Evolutionary conservation across 805 yeast species (phyloP).

Genomic region (Myxozyma sirexii): DNA sequence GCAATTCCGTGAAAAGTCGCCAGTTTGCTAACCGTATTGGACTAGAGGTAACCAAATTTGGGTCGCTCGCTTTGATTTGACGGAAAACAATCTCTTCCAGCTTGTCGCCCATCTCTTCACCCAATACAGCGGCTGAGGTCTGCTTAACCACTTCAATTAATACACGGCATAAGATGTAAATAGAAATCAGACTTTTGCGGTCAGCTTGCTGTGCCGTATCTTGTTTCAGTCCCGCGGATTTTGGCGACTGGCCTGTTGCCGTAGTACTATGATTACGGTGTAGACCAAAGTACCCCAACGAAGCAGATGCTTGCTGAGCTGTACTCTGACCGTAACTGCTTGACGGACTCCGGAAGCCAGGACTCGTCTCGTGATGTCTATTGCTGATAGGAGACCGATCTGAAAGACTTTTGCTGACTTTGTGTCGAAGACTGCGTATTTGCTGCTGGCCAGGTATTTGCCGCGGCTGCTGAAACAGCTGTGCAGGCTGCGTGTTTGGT

Average conservation of each 20-base stretch:
- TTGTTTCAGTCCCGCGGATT: conserved; percentile 34
- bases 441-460: conserved; percentile 13
- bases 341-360: conserved; percentile 6
- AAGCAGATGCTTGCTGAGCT: conserved; percentile 1
- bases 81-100: conserved; percentile 92
- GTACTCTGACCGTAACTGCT: not conserved
- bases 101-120: conserved; percentile 77
- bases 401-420: conserved; percentile 30
- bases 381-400: conserved; percentile 27
- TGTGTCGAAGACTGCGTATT: conserved; percentile 24
- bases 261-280: conserved; percentile 18
- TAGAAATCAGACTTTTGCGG: conserved; percentile 80
- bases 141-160: conserved; percentile 90
- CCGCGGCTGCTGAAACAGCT: conserved; percentile 7
- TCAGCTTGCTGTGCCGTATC: conserved; percentile 82
- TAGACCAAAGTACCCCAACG: conserved; percentile 14
- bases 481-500: conserved; percentile 9
- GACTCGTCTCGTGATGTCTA: conserved; percentile 6
- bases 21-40: conserved; percentile 87
- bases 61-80: conserved; percentile 86
- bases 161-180: conserved; percentile 87
- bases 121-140: conserved; percentile 70
- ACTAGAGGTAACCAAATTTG: conserved; percentile 63
- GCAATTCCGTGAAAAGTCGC: conserved; percentile 83
- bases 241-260: conserved; percentile 1